Conservation (phyloP, 371 early-diverging fungal genomes). For the Rhizopus delemar region DNA sequence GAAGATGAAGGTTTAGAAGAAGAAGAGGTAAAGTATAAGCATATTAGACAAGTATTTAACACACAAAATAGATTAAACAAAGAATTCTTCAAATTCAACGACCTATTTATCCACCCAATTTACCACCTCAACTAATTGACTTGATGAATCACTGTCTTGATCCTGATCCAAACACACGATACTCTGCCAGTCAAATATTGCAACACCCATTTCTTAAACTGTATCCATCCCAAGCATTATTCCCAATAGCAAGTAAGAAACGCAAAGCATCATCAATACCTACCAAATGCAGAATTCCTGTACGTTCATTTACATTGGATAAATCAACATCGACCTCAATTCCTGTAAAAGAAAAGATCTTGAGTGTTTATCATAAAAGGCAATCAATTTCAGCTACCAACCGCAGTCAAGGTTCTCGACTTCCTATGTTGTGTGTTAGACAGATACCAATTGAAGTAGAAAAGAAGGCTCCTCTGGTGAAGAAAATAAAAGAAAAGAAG, state of each 20-base stretch:
- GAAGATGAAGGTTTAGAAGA: slow-evolving; percentile 52
- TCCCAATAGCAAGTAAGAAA: slow-evolving; percentile 31
- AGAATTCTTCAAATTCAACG: slow-evolving; percentile 39
- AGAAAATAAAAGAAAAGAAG: neutral
- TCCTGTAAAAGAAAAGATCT: slow-evolving; percentile 37
- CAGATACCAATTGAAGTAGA: slow-evolving; percentile 11
- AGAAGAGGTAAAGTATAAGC: slow-evolving; percentile 34
- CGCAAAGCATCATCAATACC: slow-evolving; percentile 9
- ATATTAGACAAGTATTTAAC: neutral
- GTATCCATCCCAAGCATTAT: slow-evolving; percentile 41
- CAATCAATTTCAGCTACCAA: slow-evolving; percentile 35
- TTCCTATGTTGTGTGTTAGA: slow-evolving; percentile 40
- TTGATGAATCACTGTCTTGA: slow-evolving; percentile 44
- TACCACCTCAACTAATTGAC: slow-evolving; percentile 38
- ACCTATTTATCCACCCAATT: slow-evolving; percentile 39
- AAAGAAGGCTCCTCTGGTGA: too few species aligned
- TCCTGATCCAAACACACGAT: slow-evolving; percentile 39
- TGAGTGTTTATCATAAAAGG: slow-evolving; percentile 37
- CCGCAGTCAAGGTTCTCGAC: slow-evolving; percentile 45
- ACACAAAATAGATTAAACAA: slow-evolving; percentile 45
- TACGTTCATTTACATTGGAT: slow-evolving; percentile 35
- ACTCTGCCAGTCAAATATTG: slow-evolving; percentile 37
- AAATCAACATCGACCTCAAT: slow-evolving; percentile 22
- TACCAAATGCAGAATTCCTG: slow-evolving; percentile 37
- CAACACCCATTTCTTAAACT: slow-evolving; percentile 46